A percentile compares a stretch with the other conserved stretches of the same genome.
These are phyloP conservation scores for Xylaria longipes DNA, from an alignment of 495 filamentous ascomycete genomes.

Conservation along the genomic window DNA sequence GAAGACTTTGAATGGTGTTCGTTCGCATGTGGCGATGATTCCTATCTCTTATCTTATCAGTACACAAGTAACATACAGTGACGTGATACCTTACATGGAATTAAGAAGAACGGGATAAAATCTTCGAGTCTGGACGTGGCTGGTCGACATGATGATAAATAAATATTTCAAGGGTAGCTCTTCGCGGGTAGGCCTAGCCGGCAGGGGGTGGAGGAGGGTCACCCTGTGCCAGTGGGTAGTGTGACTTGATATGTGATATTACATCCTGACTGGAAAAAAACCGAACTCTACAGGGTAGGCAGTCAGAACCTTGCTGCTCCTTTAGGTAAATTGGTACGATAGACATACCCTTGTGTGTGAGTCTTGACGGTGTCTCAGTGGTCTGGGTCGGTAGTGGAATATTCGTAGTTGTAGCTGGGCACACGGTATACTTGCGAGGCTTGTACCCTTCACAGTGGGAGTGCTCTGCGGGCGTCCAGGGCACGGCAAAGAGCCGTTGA, in stretches of 20 bases:
- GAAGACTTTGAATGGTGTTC: no score
- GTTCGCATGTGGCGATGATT: no score
- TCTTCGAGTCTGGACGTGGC: not conserved
- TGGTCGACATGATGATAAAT: not conserved
- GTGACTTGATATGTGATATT: not conserved
- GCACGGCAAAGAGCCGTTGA: not conserved
- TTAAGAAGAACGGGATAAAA: not conserved
- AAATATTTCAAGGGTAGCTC: not conserved
- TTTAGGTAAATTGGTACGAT: not conserved
- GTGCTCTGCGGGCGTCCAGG: not conserved
- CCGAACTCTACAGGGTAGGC: not conserved
- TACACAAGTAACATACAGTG: not conserved
- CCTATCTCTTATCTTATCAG: no score
- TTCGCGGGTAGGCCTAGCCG: slow-evolving; percentile 1
- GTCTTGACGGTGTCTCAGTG: not conserved
- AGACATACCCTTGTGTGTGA: not conserved
- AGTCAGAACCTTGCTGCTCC: not conserved
- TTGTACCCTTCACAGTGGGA: not conserved
- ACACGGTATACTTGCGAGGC: slow-evolving; percentile 5
- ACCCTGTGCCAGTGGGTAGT: not conserved
- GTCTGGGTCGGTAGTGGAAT: not conserved
- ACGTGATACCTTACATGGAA: not conserved
- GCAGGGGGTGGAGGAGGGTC: not conserved
- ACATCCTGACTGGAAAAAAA: not conserved
- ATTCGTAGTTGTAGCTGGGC: not conserved